These are phyloP conservation scores for Lentinula aciculospora DNA, from an alignment of 768 basidiomycete genomes.

Conservation along the genomic window DNA sequence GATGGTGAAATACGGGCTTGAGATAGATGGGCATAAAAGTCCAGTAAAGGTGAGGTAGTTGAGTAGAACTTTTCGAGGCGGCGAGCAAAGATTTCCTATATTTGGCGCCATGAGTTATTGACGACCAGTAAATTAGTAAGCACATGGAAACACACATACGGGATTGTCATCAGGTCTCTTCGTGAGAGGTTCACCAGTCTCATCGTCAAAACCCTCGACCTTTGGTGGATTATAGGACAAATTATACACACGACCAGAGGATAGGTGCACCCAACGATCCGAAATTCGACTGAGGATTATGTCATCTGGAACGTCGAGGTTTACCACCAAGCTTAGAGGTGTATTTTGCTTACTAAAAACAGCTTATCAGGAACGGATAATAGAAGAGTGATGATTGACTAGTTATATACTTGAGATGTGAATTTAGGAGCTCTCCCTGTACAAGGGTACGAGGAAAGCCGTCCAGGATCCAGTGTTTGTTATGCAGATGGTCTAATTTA, in stretches of 20 bases:
- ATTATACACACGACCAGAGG: constrained; percentile 90
- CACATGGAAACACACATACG: constrained; percentile 37
- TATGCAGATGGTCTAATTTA: constrained; percentile 60
- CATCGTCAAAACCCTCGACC: constrained; percentile 74
- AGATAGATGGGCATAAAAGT: constrained; percentile 50
- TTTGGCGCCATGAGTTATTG: constrained; percentile 9
- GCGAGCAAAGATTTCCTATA: constrained; percentile 71
- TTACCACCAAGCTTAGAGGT: constrained; percentile 76
- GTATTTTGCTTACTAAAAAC: constrained; percentile 49
- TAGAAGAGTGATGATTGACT: constrained; percentile 15
- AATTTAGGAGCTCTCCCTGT: constrained; percentile 79
- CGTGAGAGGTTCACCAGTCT: constrained; percentile 83
- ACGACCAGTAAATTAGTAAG: not conserved
- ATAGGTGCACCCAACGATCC: constrained; percentile 85
- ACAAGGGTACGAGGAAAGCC: constrained; percentile 87
- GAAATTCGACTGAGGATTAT: constrained; percentile 83
- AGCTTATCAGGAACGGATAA: constrained; percentile 6
- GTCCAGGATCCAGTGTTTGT: constrained; percentile 89
- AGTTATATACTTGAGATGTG: constrained; percentile 70
- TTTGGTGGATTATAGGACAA: constrained; percentile 82
- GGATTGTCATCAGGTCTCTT: constrained; percentile 88
- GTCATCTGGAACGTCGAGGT: constrained; percentile 84
- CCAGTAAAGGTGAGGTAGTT: constrained; percentile 76
- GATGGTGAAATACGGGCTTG: constrained; percentile 18
- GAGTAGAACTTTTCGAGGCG: constrained; percentile 74